Evolutionary conservation across 176 grass and related monocot genomes (phyloP).

Genomic region (Lolium multiflorum): DNA sequence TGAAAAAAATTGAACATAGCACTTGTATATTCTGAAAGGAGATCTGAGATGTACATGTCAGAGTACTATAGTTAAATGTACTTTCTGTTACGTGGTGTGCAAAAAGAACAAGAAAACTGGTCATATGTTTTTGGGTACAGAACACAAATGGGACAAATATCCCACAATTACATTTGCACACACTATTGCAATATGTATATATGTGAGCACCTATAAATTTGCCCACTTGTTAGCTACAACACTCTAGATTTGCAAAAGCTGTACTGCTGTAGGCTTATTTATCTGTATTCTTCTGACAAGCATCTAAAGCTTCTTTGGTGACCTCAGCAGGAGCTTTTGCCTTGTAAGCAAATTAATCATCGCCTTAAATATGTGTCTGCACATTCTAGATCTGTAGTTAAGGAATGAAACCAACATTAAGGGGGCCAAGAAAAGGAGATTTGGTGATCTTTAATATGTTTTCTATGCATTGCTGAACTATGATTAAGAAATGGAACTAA

Average conservation of each 20-base stretch:
- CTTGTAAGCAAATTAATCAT: conserved; percentile 15
- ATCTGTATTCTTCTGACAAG: not conserved
- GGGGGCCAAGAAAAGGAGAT: conserved; percentile 30
- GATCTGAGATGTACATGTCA: not conserved
- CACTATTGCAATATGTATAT: not conserved
- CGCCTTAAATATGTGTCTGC: conserved; percentile 7
- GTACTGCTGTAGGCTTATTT: not conserved
- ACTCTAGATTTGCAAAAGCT: not conserved
- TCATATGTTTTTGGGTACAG: conserved; percentile 4
- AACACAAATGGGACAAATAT: not conserved
- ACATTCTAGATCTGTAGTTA: conserved; percentile 33
- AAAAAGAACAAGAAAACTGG: conserved; percentile 7
- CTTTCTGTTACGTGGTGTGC: not conserved
- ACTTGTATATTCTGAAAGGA: not conserved
- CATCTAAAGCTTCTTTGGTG: conserved; percentile 34
- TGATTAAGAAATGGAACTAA: conserved; percentile 33
- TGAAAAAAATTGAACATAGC: not conserved
- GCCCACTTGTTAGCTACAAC: not conserved
- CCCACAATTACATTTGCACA: not conserved
- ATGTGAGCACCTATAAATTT: not conserved
- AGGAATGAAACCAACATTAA: conserved; percentile 21
- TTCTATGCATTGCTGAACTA: not conserved
- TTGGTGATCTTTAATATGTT: not conserved
- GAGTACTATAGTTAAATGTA: not conserved
- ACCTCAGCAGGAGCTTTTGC: conserved; percentile 7